Evolutionary conservation across 2,329 filamentous ascomycete species (phyloP), one percentile per base, ranked within the genome.

Genomic region (Botrytis hyacinthi): DNA sequence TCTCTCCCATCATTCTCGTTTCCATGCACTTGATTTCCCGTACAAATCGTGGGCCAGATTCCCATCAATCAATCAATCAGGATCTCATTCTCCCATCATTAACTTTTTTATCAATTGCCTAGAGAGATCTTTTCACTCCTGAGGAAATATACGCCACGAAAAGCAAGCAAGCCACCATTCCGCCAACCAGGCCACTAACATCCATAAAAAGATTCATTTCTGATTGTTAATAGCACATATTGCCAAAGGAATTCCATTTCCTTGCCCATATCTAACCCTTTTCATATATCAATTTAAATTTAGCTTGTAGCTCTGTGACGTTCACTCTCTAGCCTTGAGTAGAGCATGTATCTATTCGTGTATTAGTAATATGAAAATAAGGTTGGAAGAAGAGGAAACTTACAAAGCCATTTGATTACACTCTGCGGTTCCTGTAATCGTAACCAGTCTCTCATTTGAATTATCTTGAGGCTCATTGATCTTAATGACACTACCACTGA

Each of bases 331-430:
- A 99, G 92, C 87, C 96, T 90, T 74, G 94, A 97, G 84, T 99
- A 99, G 72, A 99, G 89, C 95, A 99, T 98, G 85, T 67, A 67
- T 54, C 65, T 67, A 40, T 67, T 8, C 9, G 42, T 67, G 0
- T 29, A 40, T 67, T 54, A 67, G 65, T 22, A 40, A 29, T 10
- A 16, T 54, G 32, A 67, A n/a, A 32, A 37, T n/a, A 3, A n/a
- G 7, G 5, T n/a, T 5, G 4, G 46, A 44, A 20, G 1, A 2
- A 14, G 35, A 29, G 54, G 65, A 59, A 54, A 54, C 70, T 67
- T 98, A 99, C 73, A 99, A 85, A n/a, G 96, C 96, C 95, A 99
- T 98, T 81, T 97, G 93, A 85, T 99, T 99, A 86, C 94, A 98
- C 84, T 99, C 96, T 80, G 97, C 94, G 9, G 95, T 98, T 76